Evolutionary conservation across 768 basidiomycete genomes (phyloP).

Genomic region (Terana coerulea): DNA sequence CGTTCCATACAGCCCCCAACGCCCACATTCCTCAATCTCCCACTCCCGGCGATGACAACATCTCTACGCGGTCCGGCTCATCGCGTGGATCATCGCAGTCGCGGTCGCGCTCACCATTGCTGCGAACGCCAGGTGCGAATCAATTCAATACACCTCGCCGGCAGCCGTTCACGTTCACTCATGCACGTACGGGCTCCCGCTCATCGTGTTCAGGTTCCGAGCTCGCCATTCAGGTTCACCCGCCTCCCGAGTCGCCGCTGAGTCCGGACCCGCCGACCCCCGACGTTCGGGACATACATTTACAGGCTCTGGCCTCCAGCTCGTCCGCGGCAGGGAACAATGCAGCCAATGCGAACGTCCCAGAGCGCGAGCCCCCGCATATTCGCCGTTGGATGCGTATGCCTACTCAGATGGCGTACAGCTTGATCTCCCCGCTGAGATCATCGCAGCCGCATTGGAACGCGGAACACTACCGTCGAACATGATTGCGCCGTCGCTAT

Average conservation of each 20-base stretch:
- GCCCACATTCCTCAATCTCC: slow-evolving; percentile 45
- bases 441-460: slow-evolving; percentile 87
- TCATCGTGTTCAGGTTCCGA: slow-evolving; percentile 51
- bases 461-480: slow-evolving; percentile 60
- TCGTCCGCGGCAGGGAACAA: slow-evolving; percentile 8
- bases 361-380: slow-evolving; percentile 62
- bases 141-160: slow-evolving; percentile 73
- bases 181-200: slow-evolving; percentile 28
- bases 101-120: slow-evolving; percentile 46
- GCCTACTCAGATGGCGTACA: slow-evolving; percentile 87
- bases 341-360: slow-evolving; percentile 6
- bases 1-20: slow-evolving; percentile 54
- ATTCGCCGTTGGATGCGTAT: slow-evolving; percentile 85
- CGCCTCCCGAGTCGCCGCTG: slow-evolving; percentile 75
- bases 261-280: slow-evolving; percentile 86
- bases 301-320: slow-evolving; percentile 54
- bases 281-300: slow-evolving; percentile 74
- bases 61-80: slow-evolving; percentile 25
- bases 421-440: slow-evolving; percentile 88
- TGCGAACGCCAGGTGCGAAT: slow-evolving; percentile 72
- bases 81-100: slow-evolving; percentile 50
- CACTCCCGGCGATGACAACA: slow-evolving; percentile 26
- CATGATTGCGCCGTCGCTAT: slow-evolving; percentile 37
- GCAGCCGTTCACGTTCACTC: slow-evolving; percentile 35
- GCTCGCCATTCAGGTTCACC: slow-evolving; percentile 66